A percentile compares a stretch with the other conserved stretches of the same genome.
Evolutionary conservation across 2,329 filamentous ascomycete genomes (phyloP).

Genomic region (Fusarium sp.): DNA sequence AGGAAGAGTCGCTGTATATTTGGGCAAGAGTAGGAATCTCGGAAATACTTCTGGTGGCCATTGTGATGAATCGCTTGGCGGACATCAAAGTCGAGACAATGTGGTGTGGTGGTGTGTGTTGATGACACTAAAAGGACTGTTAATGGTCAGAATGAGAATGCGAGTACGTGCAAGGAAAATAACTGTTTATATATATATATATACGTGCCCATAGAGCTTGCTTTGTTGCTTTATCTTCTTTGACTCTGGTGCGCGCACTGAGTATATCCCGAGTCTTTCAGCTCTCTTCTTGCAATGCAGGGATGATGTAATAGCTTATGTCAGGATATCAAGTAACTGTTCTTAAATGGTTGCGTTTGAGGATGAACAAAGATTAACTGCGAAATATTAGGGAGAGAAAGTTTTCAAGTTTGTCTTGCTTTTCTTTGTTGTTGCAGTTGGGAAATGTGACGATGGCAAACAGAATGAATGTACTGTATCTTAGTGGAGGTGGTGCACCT

Average conservation of each 20-base stretch:
- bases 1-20: slow-evolving; percentile 62
- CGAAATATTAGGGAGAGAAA: not conserved
- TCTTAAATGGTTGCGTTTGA: not conserved
- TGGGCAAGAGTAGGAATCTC: slow-evolving; percentile 70
- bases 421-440: slow-evolving; percentile 13
- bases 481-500: not conserved
- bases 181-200: not conserved
- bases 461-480: not conserved
- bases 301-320: slow-evolving; percentile 2
- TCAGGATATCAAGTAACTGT: not conserved
- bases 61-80: slow-evolving; percentile 42
- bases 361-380: not conserved
- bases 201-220: not conserved
- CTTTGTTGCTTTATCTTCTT: not conserved
- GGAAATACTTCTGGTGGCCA: slow-evolving; percentile 48
- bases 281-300: not conserved
- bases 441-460: slow-evolving; percentile 9
- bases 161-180: not conserved
- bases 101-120: not conserved
- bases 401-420: not conserved
- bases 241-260: not conserved
- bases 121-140: not conserved
- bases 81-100: slow-evolving; percentile 27
- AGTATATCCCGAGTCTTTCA: not conserved
- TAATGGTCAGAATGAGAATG: not conserved